Percentiles rank a stretch among this genome's conserved stretches.
Evolutionary conservation across 163 green algal species (phyloP).

Genomic region (Trebouxiophyceae sp.): DNA sequence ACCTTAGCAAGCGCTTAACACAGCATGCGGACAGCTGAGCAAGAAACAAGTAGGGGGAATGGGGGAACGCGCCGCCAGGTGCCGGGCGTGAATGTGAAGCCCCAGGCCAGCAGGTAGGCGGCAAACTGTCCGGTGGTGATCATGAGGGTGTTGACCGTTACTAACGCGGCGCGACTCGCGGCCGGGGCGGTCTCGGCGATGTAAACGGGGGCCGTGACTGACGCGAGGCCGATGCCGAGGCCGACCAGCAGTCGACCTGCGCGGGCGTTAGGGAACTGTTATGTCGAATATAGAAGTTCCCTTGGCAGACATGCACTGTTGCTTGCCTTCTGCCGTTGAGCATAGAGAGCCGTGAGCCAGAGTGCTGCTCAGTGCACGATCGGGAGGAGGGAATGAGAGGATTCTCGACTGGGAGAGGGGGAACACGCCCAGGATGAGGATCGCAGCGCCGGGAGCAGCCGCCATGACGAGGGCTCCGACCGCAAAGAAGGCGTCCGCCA

Average conservation of each 20-base stretch:
- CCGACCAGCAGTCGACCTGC: conserved; percentile 45
- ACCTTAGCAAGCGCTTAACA: too few relatives aligned
- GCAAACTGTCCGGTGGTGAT: conserved; percentile 62
- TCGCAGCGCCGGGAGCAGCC: conserved; percentile 8
- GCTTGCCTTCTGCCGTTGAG: too few relatives aligned
- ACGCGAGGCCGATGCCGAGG: conserved; percentile 50
- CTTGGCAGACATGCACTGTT: too few relatives aligned
- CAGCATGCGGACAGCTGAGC: too few relatives aligned
- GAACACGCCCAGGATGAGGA: conserved; percentile 39
- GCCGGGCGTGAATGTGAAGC: conserved; percentile 45
- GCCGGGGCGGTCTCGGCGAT: conserved; percentile 28
- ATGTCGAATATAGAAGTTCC: too few relatives aligned
- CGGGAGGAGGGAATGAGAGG: too few relatives aligned
- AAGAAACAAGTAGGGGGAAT: too few relatives aligned
- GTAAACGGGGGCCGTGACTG: conserved; percentile 50
- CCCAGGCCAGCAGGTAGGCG: conserved; percentile 61
- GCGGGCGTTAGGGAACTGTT: too few relatives aligned
- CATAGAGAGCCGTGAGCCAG: not conserved
- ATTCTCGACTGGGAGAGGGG: too few relatives aligned
- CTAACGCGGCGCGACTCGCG: conserved; percentile 23
- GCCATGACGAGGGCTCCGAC: conserved; percentile 42
- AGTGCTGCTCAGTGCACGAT: not conserved
- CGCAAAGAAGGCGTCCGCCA: conserved; percentile 45
- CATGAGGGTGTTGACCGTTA: conserved; percentile 52
- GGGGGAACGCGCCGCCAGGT: conserved; percentile 42